These are phyloP conservation scores for Keithomyces neogunnii DNA, from an alignment of 2,329 filamentous ascomycete genomes.

Conservation along the genomic window DNA sequence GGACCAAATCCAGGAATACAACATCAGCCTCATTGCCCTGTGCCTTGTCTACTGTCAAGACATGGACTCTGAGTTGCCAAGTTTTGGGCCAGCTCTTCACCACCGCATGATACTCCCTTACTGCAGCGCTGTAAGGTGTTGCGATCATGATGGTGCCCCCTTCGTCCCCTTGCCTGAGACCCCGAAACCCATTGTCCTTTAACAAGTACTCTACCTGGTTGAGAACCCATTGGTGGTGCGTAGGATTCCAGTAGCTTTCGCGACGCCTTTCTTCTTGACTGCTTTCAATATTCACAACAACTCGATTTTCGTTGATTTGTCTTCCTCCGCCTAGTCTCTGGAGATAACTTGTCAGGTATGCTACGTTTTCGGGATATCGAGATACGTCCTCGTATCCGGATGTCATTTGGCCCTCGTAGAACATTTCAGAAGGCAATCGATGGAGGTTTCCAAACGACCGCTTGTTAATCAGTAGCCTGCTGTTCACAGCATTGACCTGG, in stretches of 20 bases:
- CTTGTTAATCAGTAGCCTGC: conserved; percentile 27
- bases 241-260: conserved; percentile 32
- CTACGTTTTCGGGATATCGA: conserved; percentile 19
- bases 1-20: conserved; percentile 38
- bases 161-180: conserved; percentile 14
- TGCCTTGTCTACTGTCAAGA: conserved; percentile 35
- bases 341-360: conserved; percentile 21
- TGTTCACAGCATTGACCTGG: conserved; percentile 20
- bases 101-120: conserved; percentile 24
- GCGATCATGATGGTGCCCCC: conserved; percentile 33
- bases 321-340: conserved; percentile 13
- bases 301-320: conserved; percentile 24
- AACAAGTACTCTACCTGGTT: conserved; percentile 19
- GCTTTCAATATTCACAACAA: conserved; percentile 22
- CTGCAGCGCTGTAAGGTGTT: conserved; percentile 32
- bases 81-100: conserved; percentile 18
- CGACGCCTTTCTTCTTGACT: conserved; percentile 19
- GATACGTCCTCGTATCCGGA: conserved; percentile 17
- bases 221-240: conserved; percentile 29
- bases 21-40: conserved; percentile 41
- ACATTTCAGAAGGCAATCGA: conserved; percentile 31
- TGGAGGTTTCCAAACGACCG: conserved; percentile 29
- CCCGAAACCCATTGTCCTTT: conserved; percentile 1
- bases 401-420: conserved; percentile 31
- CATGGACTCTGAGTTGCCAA: conserved; percentile 24